Conservation (phyloP, 2,329 filamentous ascomycete species). For the Xylariaceae sp. region DNA sequence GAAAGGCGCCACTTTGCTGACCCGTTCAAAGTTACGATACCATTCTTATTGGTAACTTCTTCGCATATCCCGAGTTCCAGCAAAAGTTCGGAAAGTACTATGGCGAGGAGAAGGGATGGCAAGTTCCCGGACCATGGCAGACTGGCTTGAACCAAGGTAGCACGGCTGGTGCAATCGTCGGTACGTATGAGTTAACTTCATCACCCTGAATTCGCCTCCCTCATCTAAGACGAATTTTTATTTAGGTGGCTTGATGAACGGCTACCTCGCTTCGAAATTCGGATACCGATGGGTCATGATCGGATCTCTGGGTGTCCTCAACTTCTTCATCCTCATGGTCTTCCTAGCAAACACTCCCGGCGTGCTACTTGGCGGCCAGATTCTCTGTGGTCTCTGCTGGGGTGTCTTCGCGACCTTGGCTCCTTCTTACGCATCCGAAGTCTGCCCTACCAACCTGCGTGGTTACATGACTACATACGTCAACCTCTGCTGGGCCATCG, state of each 20-base stretch:
- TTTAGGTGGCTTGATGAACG: slow-evolving; percentile 28
- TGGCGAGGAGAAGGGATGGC: slow-evolving; percentile 18
- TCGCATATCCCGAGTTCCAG: slow-evolving; percentile 28
- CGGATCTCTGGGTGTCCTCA: slow-evolving; percentile 24
- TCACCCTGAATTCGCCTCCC: too few species aligned
- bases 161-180: slow-evolving; percentile 27
- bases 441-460: slow-evolving; percentile 30
- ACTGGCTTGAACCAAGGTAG: slow-evolving; percentile 27
- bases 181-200: slow-evolving; percentile 20
- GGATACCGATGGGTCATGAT: slow-evolving; percentile 30
- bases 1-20: slow-evolving; percentile 1
- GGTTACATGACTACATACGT: slow-evolving; percentile 39
- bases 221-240: too few species aligned
- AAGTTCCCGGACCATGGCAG: slow-evolving; percentile 29
- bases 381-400: slow-evolving; percentile 30
- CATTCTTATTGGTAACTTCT: slow-evolving; percentile 29
- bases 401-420: slow-evolving; percentile 30
- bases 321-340: slow-evolving; percentile 27
- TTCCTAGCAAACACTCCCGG: slow-evolving; percentile 23
- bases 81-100: slow-evolving; percentile 28
- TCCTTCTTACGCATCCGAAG: slow-evolving; percentile 33
- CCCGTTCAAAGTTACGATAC: slow-evolving; percentile 25
- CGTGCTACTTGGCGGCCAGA: slow-evolving; percentile 25
- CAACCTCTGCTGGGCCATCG: slow-evolving; percentile 43
- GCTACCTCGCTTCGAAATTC: slow-evolving; percentile 25